These are phyloP conservation scores for Pholiota adiposa DNA, from an alignment of 1,284 basidiomycete species.

Conservation along the genomic window DNA sequence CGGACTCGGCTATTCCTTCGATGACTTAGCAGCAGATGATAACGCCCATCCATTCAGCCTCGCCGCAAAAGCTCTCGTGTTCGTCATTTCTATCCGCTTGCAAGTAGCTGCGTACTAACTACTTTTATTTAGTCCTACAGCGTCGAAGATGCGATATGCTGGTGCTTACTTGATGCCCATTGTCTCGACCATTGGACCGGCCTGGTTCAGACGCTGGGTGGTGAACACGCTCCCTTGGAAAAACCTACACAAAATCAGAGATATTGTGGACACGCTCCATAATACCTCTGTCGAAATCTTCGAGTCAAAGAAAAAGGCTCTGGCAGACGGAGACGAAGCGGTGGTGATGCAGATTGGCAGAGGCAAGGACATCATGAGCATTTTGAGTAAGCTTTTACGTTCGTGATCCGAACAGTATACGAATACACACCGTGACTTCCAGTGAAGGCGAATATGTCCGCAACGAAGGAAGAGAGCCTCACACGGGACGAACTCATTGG, in stretches of 20 bases:
- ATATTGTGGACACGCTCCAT: slow-evolving; percentile 38
- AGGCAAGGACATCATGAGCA: slow-evolving; percentile 51
- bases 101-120: background rate
- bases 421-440: background rate
- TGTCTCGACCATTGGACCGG: slow-evolving; percentile 19
- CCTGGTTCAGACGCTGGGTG: slow-evolving; percentile 32
- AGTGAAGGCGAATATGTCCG: slow-evolving; percentile 41
- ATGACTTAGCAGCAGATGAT: slow-evolving; percentile 26
- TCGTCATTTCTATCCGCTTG: slow-evolving; percentile 13
- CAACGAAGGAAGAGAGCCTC: slow-evolving; percentile 33
- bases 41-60: slow-evolving; percentile 25
- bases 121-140: background rate
- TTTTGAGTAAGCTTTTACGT: slow-evolving; percentile 38
- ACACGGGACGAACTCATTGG: slow-evolving; percentile 35
- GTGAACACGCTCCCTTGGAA: slow-evolving; percentile 34
- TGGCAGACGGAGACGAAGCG: slow-evolving; percentile 29
- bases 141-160: background rate
- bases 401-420: background rate
- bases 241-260: slow-evolving; percentile 33
- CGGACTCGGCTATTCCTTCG: slow-evolving; percentile 36
- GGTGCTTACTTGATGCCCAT: slow-evolving; percentile 12
- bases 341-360: slow-evolving; percentile 34
- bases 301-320: slow-evolving; percentile 37
- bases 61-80: slow-evolving; percentile 29
- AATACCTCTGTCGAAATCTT: slow-evolving; percentile 37